Base-by-base conservation (phyloP, 495 filamentous ascomycete genomes). In the Geopyxis carbonaria region DNA sequence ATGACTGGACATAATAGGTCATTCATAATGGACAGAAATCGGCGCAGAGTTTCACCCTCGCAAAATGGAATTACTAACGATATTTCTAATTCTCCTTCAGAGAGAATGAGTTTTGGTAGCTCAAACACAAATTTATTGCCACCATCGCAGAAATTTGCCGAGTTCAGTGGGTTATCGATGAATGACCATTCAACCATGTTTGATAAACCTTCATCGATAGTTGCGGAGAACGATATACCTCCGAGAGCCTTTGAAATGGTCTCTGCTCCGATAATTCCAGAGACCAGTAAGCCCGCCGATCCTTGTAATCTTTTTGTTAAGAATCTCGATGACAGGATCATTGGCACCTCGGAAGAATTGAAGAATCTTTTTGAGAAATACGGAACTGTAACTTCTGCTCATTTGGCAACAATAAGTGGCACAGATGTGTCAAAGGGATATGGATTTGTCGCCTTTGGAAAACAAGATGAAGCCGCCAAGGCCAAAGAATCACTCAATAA, bases 241-340 rank as follows among this genome's bases (percentile, higher is more conserved):
- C n/a, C 22, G 4, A 13, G 34, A 20, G 28, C 38, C 5, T 52
- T 53, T 45, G 40, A 48, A 19, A 41, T 44, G 15, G 33, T 53
- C 22, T 39, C 44, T 21, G 33, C 40, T 5, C 28, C 41, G 9
- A 22, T 46, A 16, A 50, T 56, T n/a, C 53, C 53, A 3, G 52
- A 55, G 24, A 52, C 52, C 16, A 38, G 40, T 9, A 46, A 48
- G 23, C 53, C 53, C 5, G 38, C 31, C 2, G 53, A 56, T 33
- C 53, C 53, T n/a, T 49, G 87, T 64, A 99, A 99, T 64, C 74
- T 95, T 57, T 95, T 93, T 63, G 81, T 99, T 63, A 99, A 99
- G 75, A 99, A 95, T 64, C 73, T 99, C 46, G 52, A 55, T 31
- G 48, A 55, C 31, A 11, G 36, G 13, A 14, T 45, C 22, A 52